phyloP scores from a whole-genome alignment of 176 grass and related monocot genomes.

The Cenchrus americanus region DNA sequence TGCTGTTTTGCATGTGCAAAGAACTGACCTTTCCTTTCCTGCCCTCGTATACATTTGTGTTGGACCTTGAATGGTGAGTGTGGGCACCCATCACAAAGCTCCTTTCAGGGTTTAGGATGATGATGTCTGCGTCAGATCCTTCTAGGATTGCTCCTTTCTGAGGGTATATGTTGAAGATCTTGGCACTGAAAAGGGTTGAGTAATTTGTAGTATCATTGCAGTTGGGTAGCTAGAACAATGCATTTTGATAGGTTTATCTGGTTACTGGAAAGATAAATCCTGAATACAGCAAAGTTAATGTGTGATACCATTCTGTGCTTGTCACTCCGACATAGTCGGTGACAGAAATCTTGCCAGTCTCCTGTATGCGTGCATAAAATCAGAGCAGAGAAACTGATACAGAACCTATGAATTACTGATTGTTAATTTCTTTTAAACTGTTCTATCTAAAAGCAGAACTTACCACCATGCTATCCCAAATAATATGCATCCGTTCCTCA shows the following conservation, averaged over 20 bases:
- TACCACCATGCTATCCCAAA: slow-evolving; percentile 99
- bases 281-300: background rate
- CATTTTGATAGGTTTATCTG: background rate
- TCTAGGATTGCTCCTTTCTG: slow-evolving; percentile 84
- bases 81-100: slow-evolving; percentile 63
- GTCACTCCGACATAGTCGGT: slow-evolving; percentile 88
- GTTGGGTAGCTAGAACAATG: background rate
- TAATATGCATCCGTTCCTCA: slow-evolving; percentile 94
- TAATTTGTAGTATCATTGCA: slow-evolving; percentile 18
- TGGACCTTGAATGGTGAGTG: slow-evolving; percentile 80
- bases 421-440: background rate
- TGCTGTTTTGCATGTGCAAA: background rate
- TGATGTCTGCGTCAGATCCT: slow-evolving; percentile 94
- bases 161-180: slow-evolving; percentile 95
- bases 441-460: slow-evolving; percentile 36
- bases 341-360: slow-evolving; percentile 74
- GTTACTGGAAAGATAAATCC: slow-evolving; percentile 24
- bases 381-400: slow-evolving; percentile 29
- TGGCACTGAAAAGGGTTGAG: slow-evolving; percentile 60
- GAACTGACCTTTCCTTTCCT: slow-evolving; percentile 76
- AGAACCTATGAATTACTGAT: slow-evolving; percentile 16
- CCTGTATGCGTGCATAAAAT: slow-evolving; percentile 54
- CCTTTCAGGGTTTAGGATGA: slow-evolving; percentile 83
- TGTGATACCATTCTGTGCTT: slow-evolving; percentile 86
- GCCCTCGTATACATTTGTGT: slow-evolving; percentile 87